Conservation (phyloP, 1,139 yeast species). For the Debaryomycetaceae sp. region DNA sequence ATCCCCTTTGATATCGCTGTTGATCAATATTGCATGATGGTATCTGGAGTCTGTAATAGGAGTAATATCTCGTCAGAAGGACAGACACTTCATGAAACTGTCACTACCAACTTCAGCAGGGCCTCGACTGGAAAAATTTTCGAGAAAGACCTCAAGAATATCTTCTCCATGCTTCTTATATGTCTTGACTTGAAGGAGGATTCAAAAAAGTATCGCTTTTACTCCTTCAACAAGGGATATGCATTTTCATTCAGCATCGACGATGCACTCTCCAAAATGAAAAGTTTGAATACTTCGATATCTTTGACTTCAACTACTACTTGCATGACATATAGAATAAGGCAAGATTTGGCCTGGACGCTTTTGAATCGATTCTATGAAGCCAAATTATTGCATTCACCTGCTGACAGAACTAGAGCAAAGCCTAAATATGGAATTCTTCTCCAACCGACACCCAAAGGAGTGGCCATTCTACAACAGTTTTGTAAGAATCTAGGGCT, state of each 20-base stretch:
- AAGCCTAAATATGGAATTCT: constrained; percentile 37
- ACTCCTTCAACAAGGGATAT: constrained; percentile 16
- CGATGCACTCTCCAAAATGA: constrained; percentile 53
- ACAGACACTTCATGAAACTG: constrained; percentile 38
- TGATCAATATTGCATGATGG: background rate
- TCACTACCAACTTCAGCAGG: constrained; percentile 40
- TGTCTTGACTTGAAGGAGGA: constrained; percentile 40
- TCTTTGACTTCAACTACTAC: constrained; percentile 52
- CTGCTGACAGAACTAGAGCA: constrained; percentile 65
- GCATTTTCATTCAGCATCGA: constrained; percentile 55
- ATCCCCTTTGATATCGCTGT: too few relatives aligned
- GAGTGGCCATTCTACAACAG: constrained; percentile 63
- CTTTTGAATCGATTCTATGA: constrained; percentile 56
- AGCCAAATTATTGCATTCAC: constrained; percentile 72
- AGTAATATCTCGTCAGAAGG: background rate
- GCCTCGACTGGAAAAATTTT: constrained; percentile 51
- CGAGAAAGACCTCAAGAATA: constrained; percentile 55
- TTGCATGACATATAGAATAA: constrained; percentile 58
- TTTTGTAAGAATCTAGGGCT: constrained; percentile 61
- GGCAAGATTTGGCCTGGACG: constrained; percentile 46
- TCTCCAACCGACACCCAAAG: constrained; percentile 91
- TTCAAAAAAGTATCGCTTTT: constrained; percentile 7
- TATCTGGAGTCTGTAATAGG: background rate
- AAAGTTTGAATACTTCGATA: constrained; percentile 44
- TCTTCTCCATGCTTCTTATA: constrained; percentile 51